Base-by-base conservation (phyloP, 2,329 filamentous ascomycete species). In the Polytolypa hystricis region DNA sequence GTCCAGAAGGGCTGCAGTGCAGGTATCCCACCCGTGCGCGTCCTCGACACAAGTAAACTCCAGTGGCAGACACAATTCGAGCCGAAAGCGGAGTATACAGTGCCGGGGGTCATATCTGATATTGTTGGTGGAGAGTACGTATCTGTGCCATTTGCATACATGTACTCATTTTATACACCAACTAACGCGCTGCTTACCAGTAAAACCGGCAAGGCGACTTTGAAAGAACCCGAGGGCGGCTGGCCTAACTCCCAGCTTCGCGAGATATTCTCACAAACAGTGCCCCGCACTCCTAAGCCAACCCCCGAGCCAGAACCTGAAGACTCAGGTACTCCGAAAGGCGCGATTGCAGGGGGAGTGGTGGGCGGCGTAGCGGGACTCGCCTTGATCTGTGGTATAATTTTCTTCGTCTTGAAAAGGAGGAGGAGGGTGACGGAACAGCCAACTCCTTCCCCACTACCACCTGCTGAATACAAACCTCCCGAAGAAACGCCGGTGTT, bases 261-360 rank as follows among this genome's bases (percentile, higher is more conserved):
- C 12, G 17, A 11, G 10, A 37, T 37, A 17, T 37, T 37, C 4
- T 31, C 35, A 6, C 35, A 37, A 30, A 37, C 26, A 12, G 27
- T 37, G 25, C 11, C 35, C 7, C 27, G 35, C 14, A 9, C 4
- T 8, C 17, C 26, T 5, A 14, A 30, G 2, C 5, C 14, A 14
- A 25, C 7, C 12, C 25, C 27, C 10, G n/a, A 14, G 3, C 17
- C 28, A 14, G 7, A 29, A n/a, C 26, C 26, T 4, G 27, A 37
- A 4, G 25, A 25, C 12, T 25, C 26, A 5, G 26, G 17, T 15
- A 11, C 27, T 16, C 19, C 35, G 8, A 12, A 30, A 4, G 47
- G 45, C 6, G 40, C 48, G 15, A 50, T 50, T 23, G 45, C 47
- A 4, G 48, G 48, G 4, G 47, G 47, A 16, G 48, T 49, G 6